Base-by-base conservation (phyloP, 2,329 filamentous ascomycete species). In the Periconia digitata region DNA sequence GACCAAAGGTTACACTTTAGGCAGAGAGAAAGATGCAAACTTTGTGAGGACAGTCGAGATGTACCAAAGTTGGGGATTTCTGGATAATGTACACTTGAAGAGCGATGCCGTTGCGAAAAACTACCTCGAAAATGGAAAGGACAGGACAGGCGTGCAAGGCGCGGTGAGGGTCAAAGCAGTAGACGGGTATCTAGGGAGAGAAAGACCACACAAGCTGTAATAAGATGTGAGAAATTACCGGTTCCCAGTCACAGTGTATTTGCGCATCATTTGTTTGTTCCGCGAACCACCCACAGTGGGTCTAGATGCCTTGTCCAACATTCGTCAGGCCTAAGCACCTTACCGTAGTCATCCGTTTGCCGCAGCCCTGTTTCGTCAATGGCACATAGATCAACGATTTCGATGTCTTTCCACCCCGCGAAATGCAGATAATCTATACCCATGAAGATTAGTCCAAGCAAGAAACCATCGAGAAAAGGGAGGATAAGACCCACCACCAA, bases 361-460 rank as follows among this genome's bases (percentile, higher is more conserved):
- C 59, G 54, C 24, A 47, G 38, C 0, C 59, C 60, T 4, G 50
- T 47, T 15, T 54, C 54, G n/a, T 69, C 69, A 20, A 71, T 69
- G 51, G 75, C 70, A 51, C 73, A 75, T n/a, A 79, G 51, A 46
- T 78, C 73, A n/a, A 81, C 72, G 53, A 80, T 77, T 66, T 81
- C 77, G 23, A 82, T 74, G n/a, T 74, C 59, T 27, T 68, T 70
- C 78, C 78, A 82, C 0, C 77, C 78, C 6, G 75, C 72, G 56
- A 76, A 78, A 59, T 74, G 72, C 49, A 81, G 62, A 55, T 78
- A 81, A 48, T 80, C 59, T 63, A 23, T 2, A 6, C 7, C 15
- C 3, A 2, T 13, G 3, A 13, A 49, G 20, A 51, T 41, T 24
- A 35, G 17, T 13, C 12, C 8, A 6, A 15, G 8, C 36, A 8